These are phyloP conservation scores for Fusarium haematococcum DNA, from an alignment of 2,329 filamentous ascomycete genomes.

Conservation along the genomic window DNA sequence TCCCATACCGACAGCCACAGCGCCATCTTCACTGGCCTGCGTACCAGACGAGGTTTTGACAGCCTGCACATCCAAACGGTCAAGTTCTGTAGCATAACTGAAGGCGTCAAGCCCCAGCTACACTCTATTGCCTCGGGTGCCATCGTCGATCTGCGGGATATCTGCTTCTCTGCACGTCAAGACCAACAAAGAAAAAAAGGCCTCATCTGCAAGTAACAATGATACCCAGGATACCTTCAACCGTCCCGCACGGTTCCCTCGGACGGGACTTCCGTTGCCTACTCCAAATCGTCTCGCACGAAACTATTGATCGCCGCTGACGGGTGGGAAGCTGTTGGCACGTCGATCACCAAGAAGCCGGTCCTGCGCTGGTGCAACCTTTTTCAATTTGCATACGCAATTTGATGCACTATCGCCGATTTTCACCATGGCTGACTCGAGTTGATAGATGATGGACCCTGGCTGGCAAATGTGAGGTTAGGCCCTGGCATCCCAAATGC, in stretches of 20 bases:
- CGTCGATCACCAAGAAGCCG: background rate
- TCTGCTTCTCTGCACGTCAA: background rate
- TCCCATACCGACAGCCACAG: background rate
- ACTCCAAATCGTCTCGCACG: background rate
- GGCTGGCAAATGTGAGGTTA: background rate
- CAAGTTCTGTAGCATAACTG: background rate
- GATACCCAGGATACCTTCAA: background rate
- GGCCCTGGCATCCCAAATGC: background rate
- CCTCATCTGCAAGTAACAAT: background rate
- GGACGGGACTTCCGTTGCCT: background rate
- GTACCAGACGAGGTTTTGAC: background rate
- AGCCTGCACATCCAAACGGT: background rate
- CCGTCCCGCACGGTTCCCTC: background rate
- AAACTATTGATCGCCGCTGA: constrained; percentile 5
- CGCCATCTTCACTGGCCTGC: background rate
- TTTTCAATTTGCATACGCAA: background rate
- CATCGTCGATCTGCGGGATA: background rate
- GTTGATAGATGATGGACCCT: background rate
- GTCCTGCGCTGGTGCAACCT: background rate
- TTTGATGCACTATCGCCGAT: background rate
- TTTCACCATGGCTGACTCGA: background rate
- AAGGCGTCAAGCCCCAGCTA: background rate
- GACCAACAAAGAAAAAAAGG: background rate
- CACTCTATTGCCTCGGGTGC: background rate
- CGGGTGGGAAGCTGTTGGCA: background rate